Evolutionary conservation across 768 basidiomycete genomes (phyloP), one percentile per base, ranked within the genome.

Genomic region (Coprinellus aureogranulatus): DNA sequence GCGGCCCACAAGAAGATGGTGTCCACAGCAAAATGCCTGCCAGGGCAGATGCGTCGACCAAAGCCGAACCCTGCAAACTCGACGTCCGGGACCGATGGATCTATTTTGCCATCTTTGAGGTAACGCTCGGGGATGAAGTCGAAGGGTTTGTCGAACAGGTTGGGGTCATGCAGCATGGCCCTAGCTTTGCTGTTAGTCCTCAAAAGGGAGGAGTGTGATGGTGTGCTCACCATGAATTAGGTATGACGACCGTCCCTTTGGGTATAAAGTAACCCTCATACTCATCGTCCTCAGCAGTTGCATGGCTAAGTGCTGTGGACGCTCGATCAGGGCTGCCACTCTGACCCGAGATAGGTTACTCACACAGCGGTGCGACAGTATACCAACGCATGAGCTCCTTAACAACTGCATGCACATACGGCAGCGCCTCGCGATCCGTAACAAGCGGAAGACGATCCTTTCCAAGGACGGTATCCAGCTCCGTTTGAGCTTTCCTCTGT

Each of bases 261-360:
- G 75, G 75, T 40, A 76, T 72, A 39, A 64, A 65, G 57, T 72
- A 73, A 6, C 73, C 73, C 39, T 68, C 64, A 49, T 71, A 75
- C 12, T 70, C 65, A 56, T 77, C 75, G 23, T 74, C 71, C 18
- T 60, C 41, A 11, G 59, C 64, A n/a, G 54, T 45, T 11, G 47
- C 39, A 52, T 61, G 65, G 6, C 59, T 58, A n/a, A 63, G 31
- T 25, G 54, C 66, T 61, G 14, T 34, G 6, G 34, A 14, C 6
- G 6, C 8, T 26, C 22, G 30, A 39, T 31, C 18, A 34, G 2
- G 20, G 53, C 31, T 10, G 28, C 9, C 18, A 22, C 31, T 27
- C 23, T 34, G 39, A 23, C 10, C 3, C 22, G 30, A 11, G 45
- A 40, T 14, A 39, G 53, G 9, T 28, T 1, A 11, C 31, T 30